A percentile compares a stretch with the other conserved stretches of the same genome.
phyloP scores from a whole-genome alignment of 495 filamentous ascomycete species.

The Aspergillus heteromorphus region DNA sequence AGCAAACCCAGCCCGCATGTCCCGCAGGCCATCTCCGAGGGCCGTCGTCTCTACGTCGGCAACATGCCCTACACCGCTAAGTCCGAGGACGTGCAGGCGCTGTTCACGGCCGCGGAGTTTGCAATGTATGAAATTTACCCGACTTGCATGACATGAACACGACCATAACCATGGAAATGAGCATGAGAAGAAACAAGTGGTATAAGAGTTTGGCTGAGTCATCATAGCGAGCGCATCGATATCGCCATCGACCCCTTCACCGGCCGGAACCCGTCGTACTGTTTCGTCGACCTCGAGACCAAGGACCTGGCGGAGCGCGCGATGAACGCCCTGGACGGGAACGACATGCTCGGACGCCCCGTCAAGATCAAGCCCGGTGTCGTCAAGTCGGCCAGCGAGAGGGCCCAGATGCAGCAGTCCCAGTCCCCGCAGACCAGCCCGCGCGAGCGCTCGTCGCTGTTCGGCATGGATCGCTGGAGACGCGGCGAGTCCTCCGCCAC shows the following conservation, averaged over 20 bases:
- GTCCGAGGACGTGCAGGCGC: conserved; percentile 52
- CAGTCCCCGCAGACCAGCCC: conserved; percentile 17
- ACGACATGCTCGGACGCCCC: conserved; percentile 46
- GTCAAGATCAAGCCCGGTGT: conserved; percentile 59
- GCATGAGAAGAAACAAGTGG: too few relatives aligned
- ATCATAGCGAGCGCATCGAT: conserved; percentile 53
- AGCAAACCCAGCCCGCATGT: conserved; percentile 32
- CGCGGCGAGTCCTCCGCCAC: conserved; percentile 11
- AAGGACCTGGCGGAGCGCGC: conserved; percentile 53
- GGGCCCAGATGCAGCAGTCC: conserved; percentile 10
- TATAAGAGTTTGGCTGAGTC: too few relatives aligned
- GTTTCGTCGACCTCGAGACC: conserved; percentile 59
- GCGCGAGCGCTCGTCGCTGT: conserved; percentile 18
- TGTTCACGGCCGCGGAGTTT: conserved; percentile 48
- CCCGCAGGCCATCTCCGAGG: conserved; percentile 37
- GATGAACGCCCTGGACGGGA: conserved; percentile 50
- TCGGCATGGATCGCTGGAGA: conserved; percentile 35
- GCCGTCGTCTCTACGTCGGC: conserved; percentile 56
- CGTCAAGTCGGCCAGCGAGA: conserved; percentile 33
- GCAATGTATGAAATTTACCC: conserved; percentile 36
- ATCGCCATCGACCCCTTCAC: conserved; percentile 65
- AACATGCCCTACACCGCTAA: conserved; percentile 63
- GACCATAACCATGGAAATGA: neutral
- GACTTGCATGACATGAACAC: neutral
- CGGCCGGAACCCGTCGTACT: conserved; percentile 65